phyloP scores from a whole-genome alignment of 306 rosid genomes.

The Urtica urens region DNA sequence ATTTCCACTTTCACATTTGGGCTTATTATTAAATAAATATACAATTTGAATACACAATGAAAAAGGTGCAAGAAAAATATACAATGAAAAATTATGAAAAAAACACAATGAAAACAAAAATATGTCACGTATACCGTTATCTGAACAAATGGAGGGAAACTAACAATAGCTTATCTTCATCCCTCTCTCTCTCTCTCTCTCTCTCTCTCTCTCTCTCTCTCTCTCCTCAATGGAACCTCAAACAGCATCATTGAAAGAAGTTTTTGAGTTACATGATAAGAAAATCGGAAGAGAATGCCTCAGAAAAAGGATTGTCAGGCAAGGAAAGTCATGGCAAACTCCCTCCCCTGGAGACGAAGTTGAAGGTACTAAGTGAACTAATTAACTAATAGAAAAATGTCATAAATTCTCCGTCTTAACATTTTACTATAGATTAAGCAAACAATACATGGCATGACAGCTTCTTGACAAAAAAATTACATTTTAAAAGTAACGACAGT shows the following conservation, averaged over 20 bases:
- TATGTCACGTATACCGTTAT: too few relatives aligned
- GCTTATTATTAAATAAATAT: too few relatives aligned
- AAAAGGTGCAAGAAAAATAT: too few relatives aligned
- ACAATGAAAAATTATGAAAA: too few relatives aligned
- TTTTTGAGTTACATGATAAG: conserved; percentile 7
- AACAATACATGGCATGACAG: background rate
- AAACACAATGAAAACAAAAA: conserved; percentile 1
- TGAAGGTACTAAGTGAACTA: conserved; percentile 24
- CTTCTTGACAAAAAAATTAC: too few relatives aligned
- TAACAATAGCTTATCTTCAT: conserved; percentile 51
- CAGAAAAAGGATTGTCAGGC: conserved; percentile 32
- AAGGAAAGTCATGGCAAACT: conserved; percentile 53
- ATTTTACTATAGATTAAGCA: too few relatives aligned
- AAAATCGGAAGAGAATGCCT: conserved; percentile 50
- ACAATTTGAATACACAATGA: too few relatives aligned
- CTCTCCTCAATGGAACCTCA: conserved; percentile 12
- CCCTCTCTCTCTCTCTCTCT: conserved; percentile 5
- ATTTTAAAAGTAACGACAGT: too few relatives aligned
- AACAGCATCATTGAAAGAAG: conserved; percentile 11
- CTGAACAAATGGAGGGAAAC: conserved; percentile 44
- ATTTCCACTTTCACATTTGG: too few relatives aligned
- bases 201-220: conserved; percentile 13
- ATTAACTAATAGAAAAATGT: background rate
- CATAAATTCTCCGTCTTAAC: background rate
- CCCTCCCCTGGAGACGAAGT: conserved; percentile 53